Base-by-base conservation (phyloP, 805 yeast species). In the Candida sakaeoensis region DNA sequence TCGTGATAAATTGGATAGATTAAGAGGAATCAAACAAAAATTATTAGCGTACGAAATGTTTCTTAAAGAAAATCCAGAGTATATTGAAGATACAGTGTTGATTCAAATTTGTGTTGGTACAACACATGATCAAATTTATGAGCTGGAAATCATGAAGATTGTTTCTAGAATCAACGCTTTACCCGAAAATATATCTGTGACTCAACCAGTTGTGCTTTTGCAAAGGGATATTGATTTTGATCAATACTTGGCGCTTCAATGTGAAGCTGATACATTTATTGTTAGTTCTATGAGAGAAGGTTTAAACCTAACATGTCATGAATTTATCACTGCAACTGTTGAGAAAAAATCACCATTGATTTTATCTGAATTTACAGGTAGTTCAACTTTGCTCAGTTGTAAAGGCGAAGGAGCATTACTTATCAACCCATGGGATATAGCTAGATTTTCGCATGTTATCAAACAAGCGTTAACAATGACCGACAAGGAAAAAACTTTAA, bases 281-380 rank as follows among this genome's bases (percentile, higher is more conserved):
- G 96, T 91, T 2, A 81, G 95, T 8, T 85, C 96, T 1, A 76
- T 91, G 72, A 80, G 99, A 56, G 99, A 93, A 60, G 99, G 99
- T 18, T 85, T 93, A 89, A 93, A 93, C 53, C 70, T 93, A 54
- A 90, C 98, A 0, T 91, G 96, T 51, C 99, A 93, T 56, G 99
- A 93, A 58, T 93, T 84, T 57, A 75, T 89, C 30, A 82, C 82
- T 40, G 85, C 95, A 18, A 77, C 93, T 1, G 63, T 70, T 16
- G 78, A 75, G 30, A 77, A 77, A 43, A 80, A 83, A 48, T 83
- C 96, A 0, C 96, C 96, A 1, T 71, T 91, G 46, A 74, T 93
- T 33, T 61, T 93, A 40, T 85, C 95, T 27, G 99, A 93, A 60
- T 93, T 93, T 52, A 89, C 96, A 1, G 99, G 99, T 1, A 85